A percentile compares a stretch with the other conserved stretches of the same genome.
Evolutionary conservation across 2,329 filamentous ascomycete species (phyloP).

Genomic region (Fusarium pilosicola): DNA sequence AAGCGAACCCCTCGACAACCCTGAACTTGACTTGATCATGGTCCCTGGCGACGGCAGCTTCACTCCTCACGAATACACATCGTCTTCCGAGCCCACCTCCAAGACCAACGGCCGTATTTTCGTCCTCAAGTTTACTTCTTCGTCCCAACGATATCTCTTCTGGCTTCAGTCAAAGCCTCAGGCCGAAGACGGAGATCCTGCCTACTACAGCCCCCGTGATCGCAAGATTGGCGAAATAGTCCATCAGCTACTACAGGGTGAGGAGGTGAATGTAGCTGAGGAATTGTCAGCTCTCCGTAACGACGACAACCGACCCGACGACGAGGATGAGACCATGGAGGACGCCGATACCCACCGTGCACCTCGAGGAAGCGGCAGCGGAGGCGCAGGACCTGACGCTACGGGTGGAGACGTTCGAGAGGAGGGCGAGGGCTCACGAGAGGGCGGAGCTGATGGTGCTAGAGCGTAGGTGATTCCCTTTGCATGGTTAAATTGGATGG

Average conservation of each 20-base stretch:
- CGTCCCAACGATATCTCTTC: slow-evolving; percentile 90
- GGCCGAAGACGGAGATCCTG: slow-evolving; percentile 71
- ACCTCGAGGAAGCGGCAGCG: slow-evolving; percentile 69
- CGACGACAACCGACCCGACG: slow-evolving; percentile 59
- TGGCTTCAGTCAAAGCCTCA: slow-evolving; percentile 96
- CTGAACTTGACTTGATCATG: slow-evolving; percentile 92
- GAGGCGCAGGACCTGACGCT: slow-evolving; percentile 85
- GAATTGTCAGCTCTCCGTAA: slow-evolving; percentile 75
- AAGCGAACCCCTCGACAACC: slow-evolving; percentile 72
- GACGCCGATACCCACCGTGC: slow-evolving; percentile 76
- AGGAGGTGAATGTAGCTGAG: slow-evolving; percentile 81
- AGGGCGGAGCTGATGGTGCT: slow-evolving; percentile 95
- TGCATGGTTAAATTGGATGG: slow-evolving; percentile 43
- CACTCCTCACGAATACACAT: slow-evolving; percentile 76
- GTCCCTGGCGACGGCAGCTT: slow-evolving; percentile 91
- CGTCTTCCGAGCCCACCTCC: slow-evolving; percentile 64
- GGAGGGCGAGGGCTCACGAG: slow-evolving; percentile 87
- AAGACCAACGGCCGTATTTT: slow-evolving; percentile 91
- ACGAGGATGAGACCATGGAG: slow-evolving; percentile 62
- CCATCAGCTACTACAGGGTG: slow-evolving; percentile 84
- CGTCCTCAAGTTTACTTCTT: slow-evolving; percentile 91
- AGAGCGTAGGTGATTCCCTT: slow-evolving; percentile 89
- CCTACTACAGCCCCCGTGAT: slow-evolving; percentile 86
- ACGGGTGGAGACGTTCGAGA: slow-evolving; percentile 92
- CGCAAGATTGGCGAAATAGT: slow-evolving; percentile 89